Evolutionary conservation across 345 rosid genomes (phyloP), one percentile per base, ranked within the genome.

Genomic region (Salix koriyanagi): DNA sequence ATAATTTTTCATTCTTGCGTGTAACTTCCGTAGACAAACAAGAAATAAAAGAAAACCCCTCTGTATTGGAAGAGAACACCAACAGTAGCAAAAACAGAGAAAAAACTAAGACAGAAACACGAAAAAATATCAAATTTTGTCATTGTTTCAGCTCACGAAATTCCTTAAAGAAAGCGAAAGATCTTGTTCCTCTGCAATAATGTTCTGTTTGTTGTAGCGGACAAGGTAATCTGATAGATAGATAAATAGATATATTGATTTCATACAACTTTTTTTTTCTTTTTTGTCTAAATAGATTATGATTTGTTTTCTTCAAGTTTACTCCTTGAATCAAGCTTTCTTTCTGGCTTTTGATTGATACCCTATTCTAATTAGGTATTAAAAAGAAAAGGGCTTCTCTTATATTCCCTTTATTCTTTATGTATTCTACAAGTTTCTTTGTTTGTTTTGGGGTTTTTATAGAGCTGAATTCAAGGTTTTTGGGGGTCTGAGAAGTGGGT

Each of bases 171-270:
- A 68, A 6, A 39, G 41, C 19, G 76, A 76, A 81, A 64, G 80
- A 86, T 76, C 83, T 79, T 83, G 82, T 79, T 78, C 86, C 80
- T 72, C 75, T 81, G 79, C 83, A n/a, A 56, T 56, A 86, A 85
- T 85, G 78, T 71, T 71, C 74, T 74, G 56, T 69, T 77, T 77
- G 77, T 75, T 75, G 85, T 81, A 72, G 83, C 61, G 85, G 86
- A 80, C 88, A 83, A 80, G 86, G 88, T 83, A 81, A 75, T 82
- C 77, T 69, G 62, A 56, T 65, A 67, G 60, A 75, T 65, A 25
- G 41, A 32, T 32, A 30, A 30, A 30, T 30, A 32, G 34, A 26
- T 19, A 25, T 41, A 41, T 10, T 41, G 42, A 44, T 64, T 74
- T 74, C 32, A 30, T 8, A 68, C 46, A 42, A 39, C 64, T 32